Evolutionary conservation across 192 early-diverging fungal species (phyloP), one percentile per base, ranked within the genome.

Genomic region (Backusella parvicylindrica): DNA sequence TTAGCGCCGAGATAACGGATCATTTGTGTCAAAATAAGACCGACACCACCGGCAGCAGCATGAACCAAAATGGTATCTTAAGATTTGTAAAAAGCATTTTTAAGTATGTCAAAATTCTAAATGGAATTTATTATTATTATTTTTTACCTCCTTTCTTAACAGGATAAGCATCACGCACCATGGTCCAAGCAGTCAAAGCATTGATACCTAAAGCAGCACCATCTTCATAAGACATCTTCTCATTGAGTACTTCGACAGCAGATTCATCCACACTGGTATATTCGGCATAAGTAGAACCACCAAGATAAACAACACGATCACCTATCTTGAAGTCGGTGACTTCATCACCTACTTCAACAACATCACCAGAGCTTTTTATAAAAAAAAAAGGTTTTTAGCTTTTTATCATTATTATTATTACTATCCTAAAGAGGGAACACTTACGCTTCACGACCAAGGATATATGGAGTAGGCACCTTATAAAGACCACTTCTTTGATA

Each of bases 41-140:
- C 97, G n/a, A 93, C 92, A 32, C 96, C 97, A 15, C 97, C 96
- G 8, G 96, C 97, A 0, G 94, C 95, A 6, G 97, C 96, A 70
- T 96, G 92, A 31, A 98, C 87, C 49, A 98, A 81, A 63, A 98
- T 89, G 79, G 33, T 56, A 31, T 72, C 68, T 70, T 13, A 7
- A 40, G 21, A 33, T 31, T 31, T 33, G 4, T n/a, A n/a, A n/a
- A n/a, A 38, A 21, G 7, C 1, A 31, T 64, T 30, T 31, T n/a
- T n/a, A n/a, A n/a, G n/a, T n/a, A n/a, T n/a, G n/a, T n/a, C n/a
- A n/a, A n/a, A n/a, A n/a, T n/a, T n/a, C n/a, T n/a, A n/a, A n/a
- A n/a, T n/a, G n/a, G n/a, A n/a, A n/a, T n/a, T n/a, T n/a, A n/a
- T n/a, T n/a, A n/a, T n/a, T n/a, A 30, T 28, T 28, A 6, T 30